Conservation (phyloP, 192 early-diverging fungal genomes). For the Physocladia obscura region DNA sequence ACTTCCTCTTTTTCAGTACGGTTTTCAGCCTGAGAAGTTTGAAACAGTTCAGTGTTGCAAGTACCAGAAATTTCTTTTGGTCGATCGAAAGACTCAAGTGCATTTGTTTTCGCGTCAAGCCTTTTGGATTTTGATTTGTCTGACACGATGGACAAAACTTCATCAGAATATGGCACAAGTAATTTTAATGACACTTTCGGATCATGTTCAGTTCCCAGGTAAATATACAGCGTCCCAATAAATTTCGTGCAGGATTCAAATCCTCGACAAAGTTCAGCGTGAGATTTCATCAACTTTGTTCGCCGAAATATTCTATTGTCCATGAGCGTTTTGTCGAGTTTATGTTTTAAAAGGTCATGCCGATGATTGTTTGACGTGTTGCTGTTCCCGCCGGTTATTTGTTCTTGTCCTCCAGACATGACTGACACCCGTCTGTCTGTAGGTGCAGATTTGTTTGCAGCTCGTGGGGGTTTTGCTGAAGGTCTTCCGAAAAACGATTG, state of each 20-base stretch:
- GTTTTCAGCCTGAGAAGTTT: background rate
- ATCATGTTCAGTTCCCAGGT: conserved; percentile 8
- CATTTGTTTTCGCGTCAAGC: background rate
- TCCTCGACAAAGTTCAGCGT: conserved; percentile 12
- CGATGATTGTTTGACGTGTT: no score
- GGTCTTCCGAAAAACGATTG: background rate
- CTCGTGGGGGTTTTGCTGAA: background rate
- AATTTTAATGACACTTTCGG: background rate
- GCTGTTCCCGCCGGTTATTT: background rate
- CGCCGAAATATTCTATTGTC: conserved; percentile 15
- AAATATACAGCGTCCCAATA: conserved; percentile 14
- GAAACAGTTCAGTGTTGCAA: background rate
- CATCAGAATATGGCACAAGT: no score
- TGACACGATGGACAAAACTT: background rate
- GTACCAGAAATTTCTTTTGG: background rate
- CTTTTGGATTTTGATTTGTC: background rate
- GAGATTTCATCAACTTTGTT: conserved; percentile 16
- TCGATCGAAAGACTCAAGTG: background rate
- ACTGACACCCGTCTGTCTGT: no score
- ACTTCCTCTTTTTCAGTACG: background rate
- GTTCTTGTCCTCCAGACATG: no score
- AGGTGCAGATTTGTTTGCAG: background rate
- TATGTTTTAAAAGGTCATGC: conserved; percentile 1
- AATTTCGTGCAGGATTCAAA: conserved; percentile 22
- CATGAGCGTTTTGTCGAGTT: conserved; percentile 11